A percentile compares a stretch with the other conserved stretches of the same genome.
Evolutionary conservation across 352 stramenopile species (phyloP).

Genomic region (Pythium diclinum): DNA sequence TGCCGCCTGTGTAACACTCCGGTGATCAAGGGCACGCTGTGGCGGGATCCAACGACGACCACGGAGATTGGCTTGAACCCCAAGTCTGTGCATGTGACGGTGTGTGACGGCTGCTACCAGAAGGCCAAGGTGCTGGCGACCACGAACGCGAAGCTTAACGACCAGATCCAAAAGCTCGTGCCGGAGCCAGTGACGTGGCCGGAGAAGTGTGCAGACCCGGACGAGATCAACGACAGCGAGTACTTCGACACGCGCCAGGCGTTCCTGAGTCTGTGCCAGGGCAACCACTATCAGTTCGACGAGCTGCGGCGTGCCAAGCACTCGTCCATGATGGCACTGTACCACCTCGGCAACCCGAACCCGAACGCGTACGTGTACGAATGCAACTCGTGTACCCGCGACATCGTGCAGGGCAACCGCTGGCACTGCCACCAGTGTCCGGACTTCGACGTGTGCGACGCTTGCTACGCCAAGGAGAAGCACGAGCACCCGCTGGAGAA

Average conservation of each 20-base stretch:
- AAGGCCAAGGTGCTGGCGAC: slow-evolving; percentile 51
- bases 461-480: slow-evolving; percentile 82
- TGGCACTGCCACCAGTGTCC: slow-evolving; percentile 89
- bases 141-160: slow-evolving; percentile 38
- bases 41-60: slow-evolving; percentile 44
- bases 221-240: slow-evolving; percentile 86
- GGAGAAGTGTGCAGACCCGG: slow-evolving; percentile 72
- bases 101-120: slow-evolving; percentile 83
- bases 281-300: slow-evolving; percentile 99
- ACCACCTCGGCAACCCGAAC: slow-evolving; percentile 96
- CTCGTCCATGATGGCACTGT: slow-evolving; percentile 99
- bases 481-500: slow-evolving; percentile 79
- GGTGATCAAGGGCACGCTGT: slow-evolving; percentile 63
- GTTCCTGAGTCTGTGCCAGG: slow-evolving; percentile 96
- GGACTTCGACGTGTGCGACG: slow-evolving; percentile 89
- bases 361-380: slow-evolving; percentile 86
- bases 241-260: slow-evolving; percentile 96
- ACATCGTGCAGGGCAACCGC: slow-evolving; percentile 81
- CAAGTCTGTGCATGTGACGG: slow-evolving; percentile 67
- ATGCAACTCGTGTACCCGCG: slow-evolving; percentile 80
- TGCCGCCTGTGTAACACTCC: slow-evolving; percentile 78
- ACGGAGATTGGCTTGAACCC: slow-evolving; percentile 35
- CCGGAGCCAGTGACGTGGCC: slow-evolving; percentile 57
- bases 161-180: slow-evolving; percentile 45
- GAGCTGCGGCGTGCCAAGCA: slow-evolving; percentile 98